Evolutionary conservation across 2,329 filamentous ascomycete species (phyloP), one percentile per base, ranked within the genome.

Genomic region (Aspergillus novofumigatus): DNA sequence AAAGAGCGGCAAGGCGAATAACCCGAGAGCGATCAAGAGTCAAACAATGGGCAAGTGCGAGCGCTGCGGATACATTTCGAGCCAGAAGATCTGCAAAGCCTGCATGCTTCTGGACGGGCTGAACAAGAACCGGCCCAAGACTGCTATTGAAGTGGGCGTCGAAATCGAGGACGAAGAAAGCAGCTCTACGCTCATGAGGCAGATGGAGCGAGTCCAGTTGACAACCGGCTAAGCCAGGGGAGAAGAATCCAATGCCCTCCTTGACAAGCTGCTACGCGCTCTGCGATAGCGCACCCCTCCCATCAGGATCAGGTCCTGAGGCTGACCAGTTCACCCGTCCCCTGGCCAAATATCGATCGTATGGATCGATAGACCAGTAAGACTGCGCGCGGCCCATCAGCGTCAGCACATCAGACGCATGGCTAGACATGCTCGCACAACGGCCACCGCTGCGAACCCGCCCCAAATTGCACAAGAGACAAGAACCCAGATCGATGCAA

Each of bases 31-130:
- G 72, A 86, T 87, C 48, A 75, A 75, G 58, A 61, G 62, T 6
- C 75, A 77, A 54, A 71, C 68, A 14, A 83, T 97, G 64, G 91
- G 93, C 1, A 87, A 86, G 62, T 99, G 94, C 69, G 85, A 88
- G 68, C 87, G 85, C 53, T 99, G 94, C 66, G 94, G 94, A 14
- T 99, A 97, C 72, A 89, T 99, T 74, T 96, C 94, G 2, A 97
- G 92, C 66, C 94, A 99, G 74, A 84, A 85, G 29, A 85, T 97
- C 42, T 99, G 94, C 76, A 96, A 99, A 75, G 94, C 94, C 0
- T 99, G 94, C 72, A 88, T 87, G 60, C 78, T 99, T 48, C 82
- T 99, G 2, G 92, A 97, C 66, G 91, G 89, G 0, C 74, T 99
- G 50, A 99, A 99, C 71, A 97, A 94, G 67, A 84, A 79, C 60